These are phyloP conservation scores for Cadophora malorum DNA, from an alignment of 2,329 filamentous ascomycete species.

Conservation along the genomic window DNA sequence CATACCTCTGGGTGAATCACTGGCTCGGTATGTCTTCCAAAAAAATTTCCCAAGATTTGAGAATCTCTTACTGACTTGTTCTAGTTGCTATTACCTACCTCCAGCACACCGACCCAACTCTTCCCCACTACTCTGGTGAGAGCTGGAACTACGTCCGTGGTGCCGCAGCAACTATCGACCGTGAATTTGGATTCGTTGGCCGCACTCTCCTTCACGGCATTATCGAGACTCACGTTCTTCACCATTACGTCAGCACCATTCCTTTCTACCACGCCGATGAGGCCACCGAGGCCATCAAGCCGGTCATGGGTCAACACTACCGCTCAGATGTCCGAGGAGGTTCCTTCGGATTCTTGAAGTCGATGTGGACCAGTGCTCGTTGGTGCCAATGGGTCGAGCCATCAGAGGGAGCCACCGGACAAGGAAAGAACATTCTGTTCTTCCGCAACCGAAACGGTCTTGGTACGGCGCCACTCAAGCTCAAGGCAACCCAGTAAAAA, in stretches of 20 bases:
- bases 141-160: constrained; percentile 94
- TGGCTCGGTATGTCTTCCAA: constrained; percentile 80
- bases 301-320: constrained; percentile 95
- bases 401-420: constrained; percentile 77
- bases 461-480: constrained; percentile 53
- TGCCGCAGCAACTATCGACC: constrained; percentile 93
- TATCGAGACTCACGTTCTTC: constrained; percentile 95
- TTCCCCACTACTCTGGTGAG: constrained; percentile 87
- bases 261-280: constrained; percentile 97
- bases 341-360: constrained; percentile 79
- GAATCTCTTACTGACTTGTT: constrained; percentile 39
- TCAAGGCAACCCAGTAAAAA: constrained; percentile 24
- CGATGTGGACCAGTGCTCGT: constrained; percentile 80
- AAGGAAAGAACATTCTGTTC: constrained; percentile 90
- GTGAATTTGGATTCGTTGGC: constrained; percentile 95
- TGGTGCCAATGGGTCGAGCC: constrained; percentile 99
- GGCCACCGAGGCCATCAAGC: constrained; percentile 91
- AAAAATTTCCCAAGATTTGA: not conserved
- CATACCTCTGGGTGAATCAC: constrained; percentile 98
- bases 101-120: constrained; percentile 93
- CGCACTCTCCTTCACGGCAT: constrained; percentile 92
- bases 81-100: constrained; percentile 95
- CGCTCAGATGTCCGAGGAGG: constrained; percentile 81
- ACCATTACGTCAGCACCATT: constrained; percentile 96
- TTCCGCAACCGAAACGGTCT: constrained; percentile 94